phyloP scores from a whole-genome alignment of 768 basidiomycete species.

The Phylloporus scabripes region DNA sequence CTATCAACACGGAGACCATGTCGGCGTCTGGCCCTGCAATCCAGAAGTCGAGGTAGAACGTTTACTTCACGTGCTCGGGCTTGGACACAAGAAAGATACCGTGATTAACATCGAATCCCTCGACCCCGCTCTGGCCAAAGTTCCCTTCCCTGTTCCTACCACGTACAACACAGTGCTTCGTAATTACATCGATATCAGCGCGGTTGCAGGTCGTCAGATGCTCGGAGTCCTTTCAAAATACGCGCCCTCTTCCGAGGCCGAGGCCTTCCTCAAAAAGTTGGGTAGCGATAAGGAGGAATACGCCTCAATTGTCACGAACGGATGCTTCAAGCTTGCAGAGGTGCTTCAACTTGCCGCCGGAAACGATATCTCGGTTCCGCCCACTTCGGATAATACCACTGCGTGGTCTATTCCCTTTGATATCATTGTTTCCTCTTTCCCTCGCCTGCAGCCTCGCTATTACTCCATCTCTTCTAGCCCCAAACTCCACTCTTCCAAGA shows the following conservation, averaged over 20 bases:
- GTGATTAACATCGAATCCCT: conserved; percentile 94
- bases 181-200: conserved; percentile 96
- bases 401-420: conserved; percentile 94
- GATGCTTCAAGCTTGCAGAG: conserved; percentile 90
- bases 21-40: conserved; percentile 96
- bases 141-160: conserved; percentile 96
- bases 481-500: conserved; percentile 80
- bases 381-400: conserved; percentile 72
- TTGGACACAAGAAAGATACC: conserved; percentile 72
- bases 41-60: conserved; percentile 88
- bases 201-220: conserved; percentile 91
- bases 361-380: conserved; percentile 54
- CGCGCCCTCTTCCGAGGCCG: conserved; percentile 77
- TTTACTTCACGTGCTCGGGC: conserved; percentile 78
- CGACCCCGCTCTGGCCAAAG: conserved; percentile 95
- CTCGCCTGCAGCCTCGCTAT: conserved; percentile 93
- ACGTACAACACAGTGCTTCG: conserved; percentile 91
- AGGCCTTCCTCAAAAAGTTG: conserved; percentile 64
- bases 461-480: conserved; percentile 99
- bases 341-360: conserved; percentile 87
- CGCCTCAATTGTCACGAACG: conserved; percentile 63
- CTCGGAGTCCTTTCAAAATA: conserved; percentile 83
- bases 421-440: conserved; percentile 87
- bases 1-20: conserved; percentile 99
- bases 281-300: conserved; percentile 89